Base-by-base conservation (phyloP, 495 filamentous ascomycete genomes). In the Viridothelium virens region DNA sequence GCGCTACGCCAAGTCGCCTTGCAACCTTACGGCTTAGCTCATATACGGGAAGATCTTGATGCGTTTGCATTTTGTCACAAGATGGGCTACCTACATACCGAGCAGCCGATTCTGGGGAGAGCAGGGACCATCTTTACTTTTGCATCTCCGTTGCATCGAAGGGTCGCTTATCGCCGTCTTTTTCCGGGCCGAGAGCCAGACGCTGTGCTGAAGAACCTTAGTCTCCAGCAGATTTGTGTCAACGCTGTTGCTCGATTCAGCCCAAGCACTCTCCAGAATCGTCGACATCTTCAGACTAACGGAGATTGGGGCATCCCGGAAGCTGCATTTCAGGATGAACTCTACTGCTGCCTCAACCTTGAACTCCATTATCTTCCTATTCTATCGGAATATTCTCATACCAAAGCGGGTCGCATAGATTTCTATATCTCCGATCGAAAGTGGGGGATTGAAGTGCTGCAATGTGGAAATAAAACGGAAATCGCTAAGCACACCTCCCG, bases 261-360 rank as follows among this genome's bases (percentile, higher is more conserved):
- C 33, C 64, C 64, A 61, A n/a, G 5, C 11, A 36, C 50, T 12
- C 64, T 66, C 33, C 50, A 36, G 18, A 14, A 36, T 33, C 65
- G 50, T 5, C 25, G 14, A 33, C 12, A 39, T 46, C 36, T 10
- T 14, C 41, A 66, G 48, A 38, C 50, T n/a, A 61, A 61, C 41
- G 3, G 64, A 38, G 37, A 48, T 44, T 66, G 64, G 64, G 56
- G 65, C 12, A 59, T 59, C 31, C 53, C 53, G 36, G 53, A 63
- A 63, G 61, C 65, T n/a, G 65, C 56, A 37, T 48, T 67, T 48
- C 65, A 67, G 63, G 65, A 67, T 33, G 59, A 59, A 59, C 53
- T 59, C n/a, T 59, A 59, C 31, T 33, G 25, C 53, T 59, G 53
- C 36, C 44, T 67, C 14, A 63, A 56, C 37, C 34, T 50, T 37